Evolutionary conservation across 1,284 basidiomycete genomes (phyloP).

Genomic region (Trametes versicolor): DNA sequence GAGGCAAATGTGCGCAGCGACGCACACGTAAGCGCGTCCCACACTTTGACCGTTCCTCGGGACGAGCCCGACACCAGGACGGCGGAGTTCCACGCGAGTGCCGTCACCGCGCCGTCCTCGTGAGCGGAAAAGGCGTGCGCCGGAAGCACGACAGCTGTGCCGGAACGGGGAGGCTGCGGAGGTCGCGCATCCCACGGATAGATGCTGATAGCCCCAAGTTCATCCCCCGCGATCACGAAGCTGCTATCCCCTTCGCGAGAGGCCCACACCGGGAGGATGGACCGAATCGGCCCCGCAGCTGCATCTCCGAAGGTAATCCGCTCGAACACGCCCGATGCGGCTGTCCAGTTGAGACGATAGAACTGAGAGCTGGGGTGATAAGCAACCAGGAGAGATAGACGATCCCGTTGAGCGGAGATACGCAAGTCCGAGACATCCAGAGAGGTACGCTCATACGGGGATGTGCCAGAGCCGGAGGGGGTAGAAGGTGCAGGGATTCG

Average conservation of each 20-base stretch:
- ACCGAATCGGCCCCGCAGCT: constrained; percentile 56
- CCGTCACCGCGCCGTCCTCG: constrained; percentile 65
- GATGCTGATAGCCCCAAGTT: constrained; percentile 65
- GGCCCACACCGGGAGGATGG: constrained; percentile 58
- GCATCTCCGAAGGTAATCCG: constrained; percentile 63
- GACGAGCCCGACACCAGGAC: constrained; percentile 72
- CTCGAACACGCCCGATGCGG: constrained; percentile 44
- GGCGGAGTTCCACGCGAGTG: constrained; percentile 67
- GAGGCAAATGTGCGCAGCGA: constrained; percentile 63
- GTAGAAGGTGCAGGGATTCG: constrained; percentile 41
- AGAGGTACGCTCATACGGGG: constrained; percentile 17
- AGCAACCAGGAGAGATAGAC: constrained; percentile 51
- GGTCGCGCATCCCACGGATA: constrained; percentile 59
- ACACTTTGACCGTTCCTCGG: constrained; percentile 69
- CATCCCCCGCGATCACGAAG: constrained; percentile 67
- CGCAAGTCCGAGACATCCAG: constrained; percentile 33
- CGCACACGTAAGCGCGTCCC: constrained; percentile 73
- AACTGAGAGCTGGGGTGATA: constrained; percentile 58
- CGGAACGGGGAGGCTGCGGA: constrained; percentile 19
- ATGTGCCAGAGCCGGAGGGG: constrained; percentile 27
- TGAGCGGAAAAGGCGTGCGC: constrained; percentile 66
- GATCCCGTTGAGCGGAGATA: constrained; percentile 37
- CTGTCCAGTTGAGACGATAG: constrained; percentile 54
- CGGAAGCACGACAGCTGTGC: constrained; percentile 39
- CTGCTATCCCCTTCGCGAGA: constrained; percentile 47